Conservation (phyloP, 768 basidiomycete species). For the Leccinum rimulosum region DNA sequence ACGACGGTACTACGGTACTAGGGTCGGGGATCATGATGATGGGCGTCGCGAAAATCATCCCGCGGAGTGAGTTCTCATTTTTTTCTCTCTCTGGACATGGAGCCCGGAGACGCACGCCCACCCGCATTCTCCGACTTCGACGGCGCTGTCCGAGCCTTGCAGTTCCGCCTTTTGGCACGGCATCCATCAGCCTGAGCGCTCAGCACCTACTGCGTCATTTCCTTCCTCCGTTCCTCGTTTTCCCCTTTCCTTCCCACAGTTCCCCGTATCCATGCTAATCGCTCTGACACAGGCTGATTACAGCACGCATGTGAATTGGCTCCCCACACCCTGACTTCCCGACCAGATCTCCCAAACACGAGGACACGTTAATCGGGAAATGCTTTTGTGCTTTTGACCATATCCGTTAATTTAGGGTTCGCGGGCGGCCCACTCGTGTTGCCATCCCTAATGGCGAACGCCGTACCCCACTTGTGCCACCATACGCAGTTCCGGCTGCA, state of each 20-base stretch:
- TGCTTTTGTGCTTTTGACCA: constrained; percentile 21
- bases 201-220: constrained; percentile 8
- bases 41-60: neutral
- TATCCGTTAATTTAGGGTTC: constrained; percentile 34
- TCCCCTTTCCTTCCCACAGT: constrained; percentile 1
- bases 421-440: constrained; percentile 8
- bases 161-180: neutral
- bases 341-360: constrained; percentile 24
- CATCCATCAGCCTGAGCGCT: neutral
- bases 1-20: neutral
- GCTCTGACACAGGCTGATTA: constrained; percentile 20
- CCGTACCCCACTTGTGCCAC: constrained; percentile 19
- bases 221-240: constrained; percentile 10
- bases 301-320: constrained; percentile 8
- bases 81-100: neutral
- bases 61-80: neutral
- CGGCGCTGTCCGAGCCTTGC: constrained; percentile 17
- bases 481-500: constrained; percentile 9
- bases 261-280: constrained; percentile 17
- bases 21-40: neutral
- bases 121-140: constrained; percentile 20
- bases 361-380: constrained; percentile 27
- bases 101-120: constrained; percentile 4
- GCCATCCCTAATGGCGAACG: constrained; percentile 21
- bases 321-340: constrained; percentile 14